Evolutionary conservation across 139 green algal species (phyloP).

Genomic region (Klebsormidium nitens): DNA sequence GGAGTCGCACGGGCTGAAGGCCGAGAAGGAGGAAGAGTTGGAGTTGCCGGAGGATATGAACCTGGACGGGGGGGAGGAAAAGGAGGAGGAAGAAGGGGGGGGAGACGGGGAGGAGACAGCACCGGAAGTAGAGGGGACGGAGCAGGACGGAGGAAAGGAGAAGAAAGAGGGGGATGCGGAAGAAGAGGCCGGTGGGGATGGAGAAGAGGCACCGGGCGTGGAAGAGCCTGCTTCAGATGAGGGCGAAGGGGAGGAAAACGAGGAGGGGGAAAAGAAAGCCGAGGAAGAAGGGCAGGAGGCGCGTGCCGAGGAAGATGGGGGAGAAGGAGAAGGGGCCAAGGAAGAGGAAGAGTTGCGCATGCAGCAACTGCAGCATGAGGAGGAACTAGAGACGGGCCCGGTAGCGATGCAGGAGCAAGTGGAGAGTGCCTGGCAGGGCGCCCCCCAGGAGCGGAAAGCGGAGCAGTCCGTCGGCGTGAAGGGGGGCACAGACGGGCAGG

Average conservation of each 20-base stretch:
- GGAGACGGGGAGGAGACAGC: constrained; percentile 5
- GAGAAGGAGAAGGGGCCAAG: constrained; percentile 24
- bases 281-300: constrained; percentile 16
- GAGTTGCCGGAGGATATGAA: constrained; percentile 59
- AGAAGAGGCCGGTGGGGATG: constrained; percentile 17
- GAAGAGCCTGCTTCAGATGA: constrained; percentile 15
- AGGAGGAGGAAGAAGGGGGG: constrained; percentile 22
- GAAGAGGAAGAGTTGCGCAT: constrained; percentile 24
- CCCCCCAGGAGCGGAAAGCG: constrained; percentile 3
- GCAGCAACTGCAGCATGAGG: constrained; percentile 23
- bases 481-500: constrained; percentile 21
- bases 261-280: constrained; percentile 1
- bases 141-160: constrained; percentile 27
- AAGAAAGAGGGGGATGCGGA: constrained; percentile 10
- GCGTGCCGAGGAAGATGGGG: constrained; percentile 22
- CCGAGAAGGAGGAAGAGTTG: constrained; percentile 45
- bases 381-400: constrained; percentile 20
- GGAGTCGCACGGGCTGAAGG: constrained; percentile 24
- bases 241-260: constrained; percentile 30
- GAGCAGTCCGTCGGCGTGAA: constrained; percentile 18
- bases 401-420: constrained; percentile 8
- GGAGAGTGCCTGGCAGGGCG: neutral
- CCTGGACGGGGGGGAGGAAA: constrained; percentile 35
- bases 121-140: neutral
- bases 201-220: constrained; percentile 14